Evolutionary conservation across 345 rosid species (phyloP).

Genomic region (Sisymbrium altissimum): DNA sequence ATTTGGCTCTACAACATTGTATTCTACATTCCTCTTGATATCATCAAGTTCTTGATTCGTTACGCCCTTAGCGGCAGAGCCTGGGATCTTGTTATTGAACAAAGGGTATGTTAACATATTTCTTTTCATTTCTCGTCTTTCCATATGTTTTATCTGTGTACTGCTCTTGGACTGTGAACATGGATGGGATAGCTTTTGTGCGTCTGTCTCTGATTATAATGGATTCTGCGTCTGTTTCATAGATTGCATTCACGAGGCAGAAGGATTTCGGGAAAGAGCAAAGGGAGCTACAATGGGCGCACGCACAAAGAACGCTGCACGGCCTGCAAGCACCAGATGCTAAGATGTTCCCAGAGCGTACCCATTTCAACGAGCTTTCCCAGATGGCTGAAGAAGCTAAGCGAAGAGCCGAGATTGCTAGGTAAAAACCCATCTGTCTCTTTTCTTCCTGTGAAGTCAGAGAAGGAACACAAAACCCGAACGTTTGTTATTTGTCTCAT

Average conservation of each 20-base stretch:
- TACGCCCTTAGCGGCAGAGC: constrained; percentile 95
- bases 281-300: constrained; percentile 99
- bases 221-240: not conserved
- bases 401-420: constrained; percentile 95
- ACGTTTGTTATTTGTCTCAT: constrained; percentile 5
- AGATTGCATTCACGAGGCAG: constrained; percentile 98
- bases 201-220: not conserved
- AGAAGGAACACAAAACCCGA: not conserved
- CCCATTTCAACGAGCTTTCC: constrained; percentile 83
- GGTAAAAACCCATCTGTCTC: constrained; percentile 38
- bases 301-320: constrained; percentile 95
- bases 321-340: constrained; percentile 93
- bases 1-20: constrained; percentile 93
- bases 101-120: constrained; percentile 60
- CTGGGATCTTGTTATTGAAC: constrained; percentile 98
- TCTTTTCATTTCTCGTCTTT: not conserved
- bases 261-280: constrained; percentile 97
- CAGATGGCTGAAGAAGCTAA: constrained; percentile 98
- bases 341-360: constrained; percentile 82
- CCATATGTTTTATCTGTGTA: not conserved
- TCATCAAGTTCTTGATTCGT: constrained; percentile 86
- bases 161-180: not conserved
- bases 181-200: not conserved
- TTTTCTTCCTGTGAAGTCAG: not conserved
- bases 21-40: constrained; percentile 84